phyloP scores from a whole-genome alignment of 768 basidiomycete species.

The Boletus sp. region DNA sequence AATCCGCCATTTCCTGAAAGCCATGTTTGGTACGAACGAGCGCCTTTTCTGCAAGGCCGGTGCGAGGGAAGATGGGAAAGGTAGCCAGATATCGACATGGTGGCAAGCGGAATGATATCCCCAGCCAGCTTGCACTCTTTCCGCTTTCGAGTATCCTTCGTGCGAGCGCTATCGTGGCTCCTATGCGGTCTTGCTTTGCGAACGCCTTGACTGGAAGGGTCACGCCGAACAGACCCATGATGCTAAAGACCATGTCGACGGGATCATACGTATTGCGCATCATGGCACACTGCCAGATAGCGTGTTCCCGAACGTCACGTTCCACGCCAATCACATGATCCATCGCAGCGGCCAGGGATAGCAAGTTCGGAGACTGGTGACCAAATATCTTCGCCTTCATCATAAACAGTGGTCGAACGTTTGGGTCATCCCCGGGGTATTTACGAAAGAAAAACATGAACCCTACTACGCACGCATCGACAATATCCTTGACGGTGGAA shows the following conservation, averaged over 20 bases:
- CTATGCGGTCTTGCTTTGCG: background rate
- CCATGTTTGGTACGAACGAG: background rate
- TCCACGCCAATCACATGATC: background rate
- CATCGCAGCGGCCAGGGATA: background rate
- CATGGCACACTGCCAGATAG: conserved; percentile 1
- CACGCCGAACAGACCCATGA: background rate
- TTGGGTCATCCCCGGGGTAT: background rate
- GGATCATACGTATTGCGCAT: background rate
- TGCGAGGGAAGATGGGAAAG: background rate
- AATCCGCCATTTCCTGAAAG: background rate
- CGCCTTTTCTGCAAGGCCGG: background rate
- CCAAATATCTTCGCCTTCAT: background rate
- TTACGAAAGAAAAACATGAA: background rate
- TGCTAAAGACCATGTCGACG: conserved; percentile 1
- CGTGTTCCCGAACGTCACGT: background rate
- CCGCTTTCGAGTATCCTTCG: background rate
- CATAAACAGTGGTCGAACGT: background rate
- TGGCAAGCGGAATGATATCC: background rate
- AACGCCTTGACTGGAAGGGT: background rate
- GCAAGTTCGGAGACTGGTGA: background rate
- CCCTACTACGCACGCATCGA: background rate
- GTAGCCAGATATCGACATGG: background rate
- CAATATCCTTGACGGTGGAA: background rate
- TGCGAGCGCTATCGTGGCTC: background rate
- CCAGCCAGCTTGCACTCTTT: background rate